Percentiles rank a stretch among this genome's conserved stretches.
Evolutionary conservation across 805 yeast genomes (phyloP).

Genomic region (Lipomyces anomalus): DNA sequence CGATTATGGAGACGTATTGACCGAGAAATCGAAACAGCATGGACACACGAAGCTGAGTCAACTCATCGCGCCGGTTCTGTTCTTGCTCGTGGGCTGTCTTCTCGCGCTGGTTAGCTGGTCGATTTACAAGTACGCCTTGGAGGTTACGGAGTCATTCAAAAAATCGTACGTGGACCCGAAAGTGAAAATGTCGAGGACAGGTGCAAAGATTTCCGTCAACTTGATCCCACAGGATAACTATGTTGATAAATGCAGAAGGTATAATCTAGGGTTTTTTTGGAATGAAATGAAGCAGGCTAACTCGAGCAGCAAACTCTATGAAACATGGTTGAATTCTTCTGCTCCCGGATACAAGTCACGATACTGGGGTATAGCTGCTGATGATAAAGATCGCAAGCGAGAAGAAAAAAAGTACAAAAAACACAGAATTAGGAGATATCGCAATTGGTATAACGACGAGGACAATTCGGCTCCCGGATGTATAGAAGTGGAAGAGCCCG

Average conservation of each 20-base stretch:
- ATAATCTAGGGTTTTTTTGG: too few species aligned
- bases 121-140: background rate
- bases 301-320: background rate
- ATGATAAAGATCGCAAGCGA: background rate
- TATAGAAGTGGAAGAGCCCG: too few species aligned
- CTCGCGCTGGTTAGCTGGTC: background rate
- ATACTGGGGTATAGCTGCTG: background rate
- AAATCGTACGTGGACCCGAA: background rate
- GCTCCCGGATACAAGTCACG: background rate
- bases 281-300: too few species aligned
- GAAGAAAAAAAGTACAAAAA: background rate
- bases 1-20: too few species aligned
- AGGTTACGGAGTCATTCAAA: background rate
- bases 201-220: background rate
- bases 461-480: background rate
- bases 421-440: background rate
- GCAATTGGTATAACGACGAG: background rate
- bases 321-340: background rate
- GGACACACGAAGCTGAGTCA: too few species aligned
- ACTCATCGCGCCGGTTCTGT: too few species aligned
- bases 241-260: background rate
- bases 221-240: background rate
- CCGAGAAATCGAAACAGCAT: too few species aligned
- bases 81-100: too few species aligned
- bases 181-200: background rate